Evolutionary conservation across 306 rosid genomes (phyloP).

Genomic region (Lablab purpureus): DNA sequence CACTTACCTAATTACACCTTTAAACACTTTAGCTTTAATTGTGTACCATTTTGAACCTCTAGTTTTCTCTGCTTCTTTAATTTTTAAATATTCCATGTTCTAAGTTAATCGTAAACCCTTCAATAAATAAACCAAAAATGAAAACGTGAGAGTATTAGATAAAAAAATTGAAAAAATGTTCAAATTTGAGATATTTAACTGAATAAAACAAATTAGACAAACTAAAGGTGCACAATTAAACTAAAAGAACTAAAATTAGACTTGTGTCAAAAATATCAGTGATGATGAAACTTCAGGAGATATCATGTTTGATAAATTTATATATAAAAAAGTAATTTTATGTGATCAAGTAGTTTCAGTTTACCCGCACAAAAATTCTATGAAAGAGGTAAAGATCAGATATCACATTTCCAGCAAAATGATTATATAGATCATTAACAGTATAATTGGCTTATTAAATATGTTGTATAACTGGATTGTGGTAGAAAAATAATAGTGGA

Average conservation of each 20-base stretch:
- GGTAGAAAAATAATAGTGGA: neutral
- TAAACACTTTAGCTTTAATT: neutral
- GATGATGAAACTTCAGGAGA: neutral
- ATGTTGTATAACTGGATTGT: neutral
- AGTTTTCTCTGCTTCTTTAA: neutral
- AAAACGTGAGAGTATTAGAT: neutral
- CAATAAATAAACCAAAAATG: neutral
- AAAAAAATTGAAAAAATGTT: neutral
- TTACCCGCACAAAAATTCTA: neutral
- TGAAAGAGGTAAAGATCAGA: neutral
- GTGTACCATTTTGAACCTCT: neutral
- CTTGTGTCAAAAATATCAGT: neutral
- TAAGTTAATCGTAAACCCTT: neutral
- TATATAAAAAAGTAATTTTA: neutral
- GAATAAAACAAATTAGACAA: neutral
- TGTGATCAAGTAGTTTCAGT: neutral
- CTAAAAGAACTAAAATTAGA: neutral
- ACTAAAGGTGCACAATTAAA: neutral
- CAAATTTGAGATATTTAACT: neutral
- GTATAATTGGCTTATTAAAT: neutral
- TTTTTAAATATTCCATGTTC: neutral
- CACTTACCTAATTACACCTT: neutral
- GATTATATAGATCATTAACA: neutral
- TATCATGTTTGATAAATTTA: no score
- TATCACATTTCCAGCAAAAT: neutral